These are phyloP conservation scores for Pecoramyces ruminantium DNA, from an alignment of 192 early-diverging fungal genomes.

Conservation along the genomic window DNA sequence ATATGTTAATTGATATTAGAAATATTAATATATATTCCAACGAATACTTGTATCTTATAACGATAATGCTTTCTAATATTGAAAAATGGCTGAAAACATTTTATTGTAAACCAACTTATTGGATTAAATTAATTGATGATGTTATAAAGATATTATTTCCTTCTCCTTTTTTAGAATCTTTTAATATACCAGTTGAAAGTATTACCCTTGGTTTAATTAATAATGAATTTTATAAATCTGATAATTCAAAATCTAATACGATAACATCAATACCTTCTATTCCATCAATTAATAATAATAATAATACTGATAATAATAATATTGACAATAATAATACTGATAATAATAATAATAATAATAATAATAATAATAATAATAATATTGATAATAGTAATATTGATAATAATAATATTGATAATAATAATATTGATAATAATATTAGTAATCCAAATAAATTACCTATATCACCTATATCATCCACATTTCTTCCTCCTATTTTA, in stretches of 20 bases:
- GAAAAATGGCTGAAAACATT: background rate
- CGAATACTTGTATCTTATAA: background rate
- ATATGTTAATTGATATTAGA: background rate
- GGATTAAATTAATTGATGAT: background rate
- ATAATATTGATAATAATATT: too few species aligned
- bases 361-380: too few species aligned
- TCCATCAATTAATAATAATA: too few species aligned
- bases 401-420: too few species aligned
- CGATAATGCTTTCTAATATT: background rate
- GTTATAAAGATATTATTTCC: background rate
- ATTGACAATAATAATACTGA: too few species aligned
- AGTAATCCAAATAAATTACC: background rate
- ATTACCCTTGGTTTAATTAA: too few species aligned
- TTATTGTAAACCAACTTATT: background rate
- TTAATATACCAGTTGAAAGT: background rate
- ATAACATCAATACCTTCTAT: too few species aligned
- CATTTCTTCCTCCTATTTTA: background rate
- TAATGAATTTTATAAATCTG: too few species aligned
- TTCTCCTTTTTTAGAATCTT: background rate
- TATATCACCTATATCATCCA: background rate
- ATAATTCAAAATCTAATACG: too few species aligned
- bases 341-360: too few species aligned
- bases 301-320: too few species aligned
- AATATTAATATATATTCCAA: background rate
- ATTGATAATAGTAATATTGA: too few species aligned